Evolutionary conservation across 2,329 filamentous ascomycete species (phyloP).

Genomic region (Monilinia fructigena): DNA sequence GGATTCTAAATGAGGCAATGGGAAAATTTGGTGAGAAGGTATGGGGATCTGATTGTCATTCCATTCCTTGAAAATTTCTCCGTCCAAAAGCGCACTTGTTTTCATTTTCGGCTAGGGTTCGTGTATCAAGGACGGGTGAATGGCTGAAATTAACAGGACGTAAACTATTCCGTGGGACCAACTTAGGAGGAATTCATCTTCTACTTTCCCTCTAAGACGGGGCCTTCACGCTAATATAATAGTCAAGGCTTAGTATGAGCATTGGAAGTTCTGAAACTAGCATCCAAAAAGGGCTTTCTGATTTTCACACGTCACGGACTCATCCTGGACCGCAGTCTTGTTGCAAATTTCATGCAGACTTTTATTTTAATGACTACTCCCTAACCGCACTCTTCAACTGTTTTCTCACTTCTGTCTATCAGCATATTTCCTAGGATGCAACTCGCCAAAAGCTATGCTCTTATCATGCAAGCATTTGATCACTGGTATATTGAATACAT

Average conservation of each 20-base stretch:
- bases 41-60: neutral
- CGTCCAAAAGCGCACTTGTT: neutral
- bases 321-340: neutral
- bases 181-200: neutral
- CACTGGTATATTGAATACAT: neutral
- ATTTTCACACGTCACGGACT: neutral
- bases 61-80: neutral
- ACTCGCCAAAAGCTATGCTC: neutral
- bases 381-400: neutral
- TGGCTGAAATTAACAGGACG: neutral
- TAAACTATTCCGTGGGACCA: neutral
- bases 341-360: neutral
- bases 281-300: neutral
- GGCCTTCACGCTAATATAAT: too few species aligned
- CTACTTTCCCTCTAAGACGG: neutral
- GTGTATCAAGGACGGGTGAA: neutral
- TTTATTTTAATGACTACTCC: neutral
- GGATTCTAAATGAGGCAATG: neutral
- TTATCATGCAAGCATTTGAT: neutral
- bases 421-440: neutral
- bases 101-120: neutral
- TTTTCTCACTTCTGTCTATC: neutral
- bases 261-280: too few species aligned
- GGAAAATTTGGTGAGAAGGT: neutral
- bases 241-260: too few species aligned